Evolutionary conservation across 257 asterid genomes (phyloP).

Genomic region (Nicotiana benthamiana): DNA sequence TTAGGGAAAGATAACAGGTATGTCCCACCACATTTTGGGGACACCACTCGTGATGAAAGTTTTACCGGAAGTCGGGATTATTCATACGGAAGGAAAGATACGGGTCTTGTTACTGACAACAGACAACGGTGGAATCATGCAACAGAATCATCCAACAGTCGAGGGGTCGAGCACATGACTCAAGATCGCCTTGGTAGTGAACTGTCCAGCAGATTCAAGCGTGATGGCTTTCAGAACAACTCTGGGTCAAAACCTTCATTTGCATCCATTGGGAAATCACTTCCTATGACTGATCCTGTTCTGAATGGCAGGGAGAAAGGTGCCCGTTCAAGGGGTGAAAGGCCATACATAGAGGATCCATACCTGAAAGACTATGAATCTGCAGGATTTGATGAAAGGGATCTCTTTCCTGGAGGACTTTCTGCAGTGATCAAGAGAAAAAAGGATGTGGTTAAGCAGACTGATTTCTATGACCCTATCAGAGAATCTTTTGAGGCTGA

Average conservation of each 20-base stretch:
- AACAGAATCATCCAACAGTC: slow-evolving; percentile 35
- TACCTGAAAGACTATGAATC: slow-evolving; percentile 35
- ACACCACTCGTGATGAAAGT: slow-evolving; percentile 28
- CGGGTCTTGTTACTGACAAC: slow-evolving; percentile 28
- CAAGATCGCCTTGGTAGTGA: slow-evolving; percentile 46
- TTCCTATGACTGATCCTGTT: slow-evolving; percentile 33
- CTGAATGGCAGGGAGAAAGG: slow-evolving; percentile 47
- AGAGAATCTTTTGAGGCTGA: slow-evolving; percentile 98
- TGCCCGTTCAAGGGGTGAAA: slow-evolving; percentile 39
- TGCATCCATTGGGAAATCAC: slow-evolving; percentile 46
- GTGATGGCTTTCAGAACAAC: slow-evolving; percentile 39
- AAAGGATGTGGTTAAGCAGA: slow-evolving; percentile 55
- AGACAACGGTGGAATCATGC: slow-evolving; percentile 38
- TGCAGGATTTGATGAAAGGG: slow-evolving; percentile 67
- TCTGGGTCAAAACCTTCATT: slow-evolving; percentile 31
- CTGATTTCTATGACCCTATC: slow-evolving; percentile 79
- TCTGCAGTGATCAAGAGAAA: slow-evolving; percentile 79
- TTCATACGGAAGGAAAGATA: slow-evolving; percentile 47
- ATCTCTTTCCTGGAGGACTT: slow-evolving; percentile 65
- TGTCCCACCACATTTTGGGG: slow-evolving; percentile 35
- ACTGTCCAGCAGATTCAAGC: slow-evolving; percentile 44
- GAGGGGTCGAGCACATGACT: slow-evolving; percentile 37
- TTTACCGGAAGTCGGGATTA: slow-evolving; percentile 36
- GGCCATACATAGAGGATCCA: slow-evolving; percentile 49
- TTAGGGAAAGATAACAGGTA: slow-evolving; percentile 43